These are phyloP conservation scores for Glonium stellatum DNA, from an alignment of 495 filamentous ascomycete species.

Conservation along the genomic window DNA sequence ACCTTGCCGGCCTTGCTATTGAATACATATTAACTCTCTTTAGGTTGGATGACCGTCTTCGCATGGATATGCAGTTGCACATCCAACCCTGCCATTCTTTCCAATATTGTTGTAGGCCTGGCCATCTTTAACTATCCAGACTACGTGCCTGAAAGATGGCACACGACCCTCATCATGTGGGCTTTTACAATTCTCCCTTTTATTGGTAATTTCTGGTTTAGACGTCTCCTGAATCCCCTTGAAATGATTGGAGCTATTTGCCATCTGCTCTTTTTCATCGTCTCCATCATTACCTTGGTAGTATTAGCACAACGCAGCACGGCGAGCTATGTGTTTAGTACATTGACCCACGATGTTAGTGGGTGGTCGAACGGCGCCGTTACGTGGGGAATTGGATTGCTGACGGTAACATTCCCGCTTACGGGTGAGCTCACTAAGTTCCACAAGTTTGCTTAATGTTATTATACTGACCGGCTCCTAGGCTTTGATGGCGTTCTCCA, in stretches of 20 bases:
- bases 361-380: slow-evolving; percentile 12
- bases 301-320: slow-evolving; percentile 11
- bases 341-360: slow-evolving; percentile 5
- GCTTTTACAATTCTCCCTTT: slow-evolving; percentile 6
- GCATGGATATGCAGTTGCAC: slow-evolving; percentile 15
- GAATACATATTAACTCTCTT: background rate
- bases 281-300: slow-evolving; percentile 4
- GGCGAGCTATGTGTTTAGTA: slow-evolving; percentile 9
- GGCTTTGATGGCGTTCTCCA: slow-evolving; percentile 19
- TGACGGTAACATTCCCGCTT: slow-evolving; percentile 3
- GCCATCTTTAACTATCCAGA: slow-evolving; percentile 17
- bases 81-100: slow-evolving; percentile 14
- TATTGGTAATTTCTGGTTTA: slow-evolving; percentile 20
- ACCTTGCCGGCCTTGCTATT: background rate
- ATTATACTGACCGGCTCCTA: background rate
- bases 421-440: background rate
- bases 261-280: slow-evolving; percentile 16
- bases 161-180: slow-evolving; percentile 21
- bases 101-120: slow-evolving; percentile 16
- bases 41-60: slow-evolving; percentile 27
- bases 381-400: slow-evolving; percentile 6
- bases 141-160: slow-evolving; percentile 25
- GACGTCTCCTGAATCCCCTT: slow-evolving; percentile 11
- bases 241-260: slow-evolving; percentile 15
- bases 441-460: background rate